These are phyloP conservation scores for Botrytis cinerea DNA, from an alignment of 2,329 filamentous ascomycete genomes.

Conservation along the genomic window DNA sequence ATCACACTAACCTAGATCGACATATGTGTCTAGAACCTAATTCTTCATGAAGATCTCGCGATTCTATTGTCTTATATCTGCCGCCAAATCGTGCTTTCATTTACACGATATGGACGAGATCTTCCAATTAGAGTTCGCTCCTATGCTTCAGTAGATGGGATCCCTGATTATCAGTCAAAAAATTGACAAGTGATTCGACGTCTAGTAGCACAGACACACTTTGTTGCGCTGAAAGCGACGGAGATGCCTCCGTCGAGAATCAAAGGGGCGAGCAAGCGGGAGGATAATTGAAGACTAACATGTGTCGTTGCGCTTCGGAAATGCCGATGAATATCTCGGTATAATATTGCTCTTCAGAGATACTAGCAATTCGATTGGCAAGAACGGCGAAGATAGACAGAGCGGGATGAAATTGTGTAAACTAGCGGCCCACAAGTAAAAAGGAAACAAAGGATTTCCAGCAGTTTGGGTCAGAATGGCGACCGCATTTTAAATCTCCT, in stretches of 20 bases:
- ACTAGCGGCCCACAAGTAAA: neutral
- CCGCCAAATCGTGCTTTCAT: neutral
- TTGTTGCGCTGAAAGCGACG: neutral
- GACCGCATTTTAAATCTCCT: conserved; percentile 17
- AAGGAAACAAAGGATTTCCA: neutral
- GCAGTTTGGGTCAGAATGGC: neutral
- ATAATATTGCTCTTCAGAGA: neutral
- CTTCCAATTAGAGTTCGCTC: neutral
- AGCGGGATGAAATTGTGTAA: neutral
- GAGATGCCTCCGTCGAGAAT: neutral
- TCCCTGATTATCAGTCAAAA: neutral
- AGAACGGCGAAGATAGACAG: neutral
- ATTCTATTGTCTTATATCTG: neutral
- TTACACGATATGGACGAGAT: neutral
- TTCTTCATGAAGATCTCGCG: neutral
- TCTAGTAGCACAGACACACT: neutral
- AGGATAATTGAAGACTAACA: neutral
- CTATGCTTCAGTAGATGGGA: neutral
- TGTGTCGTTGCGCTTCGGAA: neutral
- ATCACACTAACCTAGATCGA: neutral
- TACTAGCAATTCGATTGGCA: neutral
- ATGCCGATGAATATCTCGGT: neutral
- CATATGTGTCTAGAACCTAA: neutral
- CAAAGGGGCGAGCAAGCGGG: neutral
- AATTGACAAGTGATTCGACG: neutral